A percentile compares a stretch with the other conserved stretches of the same genome.
Evolutionary conservation across 495 filamentous ascomycete species (phyloP).

Genomic region (Penicillium dipodomyicola): DNA sequence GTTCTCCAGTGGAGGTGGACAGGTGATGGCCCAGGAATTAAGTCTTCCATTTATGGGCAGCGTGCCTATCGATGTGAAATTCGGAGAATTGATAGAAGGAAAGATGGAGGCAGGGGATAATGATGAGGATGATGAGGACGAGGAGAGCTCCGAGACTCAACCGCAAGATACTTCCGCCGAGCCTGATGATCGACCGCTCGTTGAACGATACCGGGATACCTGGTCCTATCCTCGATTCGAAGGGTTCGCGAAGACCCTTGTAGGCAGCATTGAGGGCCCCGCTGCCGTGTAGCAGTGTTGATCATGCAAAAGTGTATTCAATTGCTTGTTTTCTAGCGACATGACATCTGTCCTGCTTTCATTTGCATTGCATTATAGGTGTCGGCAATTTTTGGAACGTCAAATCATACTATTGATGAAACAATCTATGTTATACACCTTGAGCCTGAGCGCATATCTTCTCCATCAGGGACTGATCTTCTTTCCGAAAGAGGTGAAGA

Average conservation of each 20-base stretch:
- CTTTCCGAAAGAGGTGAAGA: not conserved
- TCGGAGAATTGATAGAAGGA: slow-evolving; percentile 65
- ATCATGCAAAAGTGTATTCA: not conserved
- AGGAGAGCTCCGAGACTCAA: slow-evolving; percentile 45
- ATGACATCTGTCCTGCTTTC: slow-evolving; percentile 5
- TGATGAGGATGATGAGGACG: slow-evolving; percentile 38
- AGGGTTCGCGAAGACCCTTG: slow-evolving; percentile 58
- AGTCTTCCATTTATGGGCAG: slow-evolving; percentile 78
- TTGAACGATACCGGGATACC: slow-evolving; percentile 75
- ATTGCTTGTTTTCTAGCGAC: slow-evolving; percentile 9
- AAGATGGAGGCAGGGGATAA: slow-evolving; percentile 41
- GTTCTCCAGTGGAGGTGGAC: slow-evolving; percentile 84
- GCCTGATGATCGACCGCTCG: slow-evolving; percentile 57
- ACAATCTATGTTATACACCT: not conserved
- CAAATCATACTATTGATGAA: not conserved
- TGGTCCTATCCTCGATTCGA: slow-evolving; percentile 73
- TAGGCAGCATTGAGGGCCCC: slow-evolving; percentile 41
- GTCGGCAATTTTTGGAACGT: slow-evolving; percentile 3
- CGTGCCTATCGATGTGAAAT: slow-evolving; percentile 82
- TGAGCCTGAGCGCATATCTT: not conserved
- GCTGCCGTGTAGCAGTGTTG: not conserved
- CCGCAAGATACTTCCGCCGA: slow-evolving; percentile 40
- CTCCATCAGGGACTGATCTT: not conserved
- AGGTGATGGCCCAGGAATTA: slow-evolving; percentile 86
- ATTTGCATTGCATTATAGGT: slow-evolving; percentile 13